These are phyloP conservation scores for Psilocybe cubensis DNA, from an alignment of 768 basidiomycete genomes.

Conservation along the genomic window DNA sequence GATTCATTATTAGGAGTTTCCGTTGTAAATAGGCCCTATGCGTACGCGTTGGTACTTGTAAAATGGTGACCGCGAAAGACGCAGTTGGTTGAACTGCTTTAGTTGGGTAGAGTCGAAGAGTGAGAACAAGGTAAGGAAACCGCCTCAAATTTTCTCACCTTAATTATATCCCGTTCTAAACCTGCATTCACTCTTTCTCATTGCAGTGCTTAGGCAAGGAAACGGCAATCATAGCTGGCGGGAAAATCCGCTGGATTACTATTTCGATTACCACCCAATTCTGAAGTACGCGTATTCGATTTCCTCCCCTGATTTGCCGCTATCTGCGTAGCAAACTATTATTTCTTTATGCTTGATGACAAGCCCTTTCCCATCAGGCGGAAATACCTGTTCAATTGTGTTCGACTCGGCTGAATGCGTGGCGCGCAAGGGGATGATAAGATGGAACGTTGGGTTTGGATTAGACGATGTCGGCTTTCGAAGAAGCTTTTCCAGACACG, in stretches of 20 bases:
- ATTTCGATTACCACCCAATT: conserved; percentile 83
- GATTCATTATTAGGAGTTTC: neutral
- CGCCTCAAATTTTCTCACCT: too few relatives aligned
- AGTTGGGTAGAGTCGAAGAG: too few relatives aligned
- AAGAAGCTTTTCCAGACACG: conserved; percentile 58
- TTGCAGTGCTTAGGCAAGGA: too few relatives aligned
- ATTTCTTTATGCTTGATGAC: conserved; percentile 56
- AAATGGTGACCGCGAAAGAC: too few relatives aligned
- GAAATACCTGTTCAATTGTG: conserved; percentile 61
- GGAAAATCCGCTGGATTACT: too few relatives aligned
- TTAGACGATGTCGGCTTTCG: conserved; percentile 24
- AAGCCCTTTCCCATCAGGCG: conserved; percentile 29
- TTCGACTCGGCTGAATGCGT: conserved; percentile 64
- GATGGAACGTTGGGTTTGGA: conserved; percentile 54
- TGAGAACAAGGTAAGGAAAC: too few relatives aligned
- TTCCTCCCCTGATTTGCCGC: conserved; percentile 43
- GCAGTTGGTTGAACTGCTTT: too few relatives aligned
- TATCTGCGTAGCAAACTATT: conserved; percentile 57
- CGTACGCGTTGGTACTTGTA: too few relatives aligned
- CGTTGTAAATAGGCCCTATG: too few relatives aligned
- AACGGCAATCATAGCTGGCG: too few relatives aligned
- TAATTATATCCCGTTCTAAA: too few relatives aligned
- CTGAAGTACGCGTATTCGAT: conserved; percentile 74
- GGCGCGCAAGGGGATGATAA: conserved; percentile 75
- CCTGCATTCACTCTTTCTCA: too few relatives aligned